These are phyloP conservation scores for Lunasporangiospora selenospora DNA, from an alignment of 192 early-diverging fungal species.

Conservation along the genomic window DNA sequence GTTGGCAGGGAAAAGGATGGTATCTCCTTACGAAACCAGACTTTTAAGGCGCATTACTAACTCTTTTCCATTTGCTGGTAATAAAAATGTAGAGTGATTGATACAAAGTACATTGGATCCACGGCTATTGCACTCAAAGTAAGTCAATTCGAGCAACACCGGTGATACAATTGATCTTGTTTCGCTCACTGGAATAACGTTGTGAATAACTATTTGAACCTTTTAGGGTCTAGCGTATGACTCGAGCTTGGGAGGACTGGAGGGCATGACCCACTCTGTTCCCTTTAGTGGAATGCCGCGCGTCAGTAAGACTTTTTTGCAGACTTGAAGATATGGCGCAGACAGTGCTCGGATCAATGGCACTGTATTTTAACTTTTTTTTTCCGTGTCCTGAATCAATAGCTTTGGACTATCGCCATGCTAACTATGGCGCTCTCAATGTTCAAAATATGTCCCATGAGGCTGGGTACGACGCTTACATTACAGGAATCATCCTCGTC, in stretches of 20 bases:
- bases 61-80: not conserved
- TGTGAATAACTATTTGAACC: not conserved
- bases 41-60: too few species aligned
- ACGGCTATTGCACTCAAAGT: slow-evolving; percentile 18
- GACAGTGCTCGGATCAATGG: too few species aligned
- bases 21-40: too few species aligned
- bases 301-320: slow-evolving; percentile 9
- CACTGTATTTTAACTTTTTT: too few species aligned
- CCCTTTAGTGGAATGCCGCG: slow-evolving; percentile 29
- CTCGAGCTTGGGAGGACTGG: slow-evolving; percentile 26
- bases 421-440: slow-evolving; percentile 33
- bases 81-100: slow-evolving; percentile 60
- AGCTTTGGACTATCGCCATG: slow-evolving; percentile 55
- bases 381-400: too few species aligned
- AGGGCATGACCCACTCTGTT: slow-evolving; percentile 22
- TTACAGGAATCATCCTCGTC: slow-evolving; percentile 82
- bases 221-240: slow-evolving; percentile 22
- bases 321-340: too few species aligned
- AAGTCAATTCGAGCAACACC: not conserved
- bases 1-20: too few species aligned
- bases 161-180: too few species aligned
- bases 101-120: slow-evolving; percentile 79
- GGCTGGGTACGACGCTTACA: slow-evolving; percentile 91
- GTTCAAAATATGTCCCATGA: slow-evolving; percentile 71
- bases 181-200: not conserved